Percentiles rank a stretch among this genome's conserved stretches.
Evolutionary conservation across 2,329 filamentous ascomycete species (phyloP).

Genomic region (Fonsecaea multimorphosa): DNA sequence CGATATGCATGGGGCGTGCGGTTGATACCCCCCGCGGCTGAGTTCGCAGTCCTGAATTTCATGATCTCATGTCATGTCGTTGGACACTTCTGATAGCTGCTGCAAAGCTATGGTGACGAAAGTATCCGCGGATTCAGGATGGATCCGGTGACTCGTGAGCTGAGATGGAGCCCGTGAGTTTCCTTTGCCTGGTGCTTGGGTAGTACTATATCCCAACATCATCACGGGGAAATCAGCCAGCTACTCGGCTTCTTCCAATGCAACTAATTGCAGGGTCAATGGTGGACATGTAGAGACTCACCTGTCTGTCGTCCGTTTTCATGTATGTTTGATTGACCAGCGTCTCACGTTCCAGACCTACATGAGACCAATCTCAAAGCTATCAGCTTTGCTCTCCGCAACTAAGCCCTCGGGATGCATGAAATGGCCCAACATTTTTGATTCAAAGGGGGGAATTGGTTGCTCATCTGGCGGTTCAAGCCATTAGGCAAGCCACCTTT

Average conservation of each 20-base stretch:
- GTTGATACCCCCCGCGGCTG: neutral
- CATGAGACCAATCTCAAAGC: constrained; percentile 13
- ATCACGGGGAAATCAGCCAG: constrained; percentile 6
- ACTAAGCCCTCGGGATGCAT: neutral
- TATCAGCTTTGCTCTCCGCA: constrained; percentile 3
- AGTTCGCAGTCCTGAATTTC: neutral
- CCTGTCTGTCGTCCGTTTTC: neutral
- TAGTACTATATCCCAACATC: neutral
- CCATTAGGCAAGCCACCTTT: neutral
- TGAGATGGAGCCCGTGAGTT: neutral
- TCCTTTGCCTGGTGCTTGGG: neutral
- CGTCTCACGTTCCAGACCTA: constrained; percentile 13
- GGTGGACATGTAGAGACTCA: neutral
- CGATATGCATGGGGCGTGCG: neutral
- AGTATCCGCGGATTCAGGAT: neutral
- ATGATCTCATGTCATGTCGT: neutral
- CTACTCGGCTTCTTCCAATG: neutral
- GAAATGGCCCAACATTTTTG: constrained; percentile 6
- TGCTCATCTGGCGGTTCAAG: neutral
- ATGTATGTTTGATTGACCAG: constrained; percentile 16
- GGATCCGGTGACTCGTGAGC: neutral
- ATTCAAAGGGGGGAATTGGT: neutral
- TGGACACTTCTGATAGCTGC: neutral
- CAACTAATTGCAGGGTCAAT: constrained; percentile 13
- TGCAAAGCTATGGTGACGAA: neutral